These are phyloP conservation scores for Colletotrichum neosansevieriae DNA, from an alignment of 2,329 filamentous ascomycete genomes.

Conservation along the genomic window DNA sequence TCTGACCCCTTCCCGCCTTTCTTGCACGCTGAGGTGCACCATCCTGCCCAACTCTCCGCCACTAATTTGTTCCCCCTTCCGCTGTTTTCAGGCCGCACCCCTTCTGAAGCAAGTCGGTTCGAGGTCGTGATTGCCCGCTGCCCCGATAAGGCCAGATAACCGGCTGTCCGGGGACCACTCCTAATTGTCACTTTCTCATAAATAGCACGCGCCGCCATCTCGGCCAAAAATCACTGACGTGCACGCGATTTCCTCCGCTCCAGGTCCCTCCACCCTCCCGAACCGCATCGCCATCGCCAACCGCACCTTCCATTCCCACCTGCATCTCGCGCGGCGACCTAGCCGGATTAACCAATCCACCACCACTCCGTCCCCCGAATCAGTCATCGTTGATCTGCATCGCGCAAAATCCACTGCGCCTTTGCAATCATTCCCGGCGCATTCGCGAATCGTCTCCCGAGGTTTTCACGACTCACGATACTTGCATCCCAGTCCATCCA, in stretches of 20 bases:
- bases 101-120: constrained; percentile 24
- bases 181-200: constrained; percentile 54
- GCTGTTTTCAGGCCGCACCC: constrained; percentile 36
- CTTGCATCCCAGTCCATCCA: constrained; percentile 9
- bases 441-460: constrained; percentile 6
- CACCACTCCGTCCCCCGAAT: constrained; percentile 10
- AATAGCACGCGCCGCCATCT: constrained; percentile 61
- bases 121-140: constrained; percentile 23
- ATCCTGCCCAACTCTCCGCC: constrained; percentile 44
- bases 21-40: constrained; percentile 34
- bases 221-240: constrained; percentile 57
- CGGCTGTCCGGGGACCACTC: constrained; percentile 49
- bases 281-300: constrained; percentile 31
- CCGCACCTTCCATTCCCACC: constrained; percentile 6
- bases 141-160: constrained; percentile 56
- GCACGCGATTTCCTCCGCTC: constrained; percentile 58
- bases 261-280: constrained; percentile 48
- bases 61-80: constrained; percentile 52
- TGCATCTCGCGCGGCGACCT: constrained; percentile 14
- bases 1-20: constrained; percentile 35
- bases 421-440: constrained; percentile 10
- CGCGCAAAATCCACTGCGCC: constrained; percentile 13
- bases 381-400: constrained; percentile 15
- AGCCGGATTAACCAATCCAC: constrained; percentile 33
- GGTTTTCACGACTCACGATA: not conserved